Evolutionary conservation across 441 rosid genomes (phyloP).

Genomic region (Rhodomyrtus psidioides): DNA sequence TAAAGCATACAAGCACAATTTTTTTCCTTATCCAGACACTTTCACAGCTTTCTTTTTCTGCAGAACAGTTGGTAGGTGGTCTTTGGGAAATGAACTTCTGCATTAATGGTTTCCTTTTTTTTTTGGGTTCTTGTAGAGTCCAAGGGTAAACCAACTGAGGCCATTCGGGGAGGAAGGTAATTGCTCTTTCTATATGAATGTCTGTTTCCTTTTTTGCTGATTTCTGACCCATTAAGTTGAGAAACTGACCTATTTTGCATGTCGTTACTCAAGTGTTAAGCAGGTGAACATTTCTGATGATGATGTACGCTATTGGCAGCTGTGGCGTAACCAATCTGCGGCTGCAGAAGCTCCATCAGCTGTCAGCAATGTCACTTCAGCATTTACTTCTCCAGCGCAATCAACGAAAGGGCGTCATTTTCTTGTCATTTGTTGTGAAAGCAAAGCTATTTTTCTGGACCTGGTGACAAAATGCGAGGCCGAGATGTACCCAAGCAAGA

Average conservation of each 20-base stretch:
- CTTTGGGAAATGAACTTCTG: neutral
- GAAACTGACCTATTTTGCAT: neutral
- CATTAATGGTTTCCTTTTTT: neutral
- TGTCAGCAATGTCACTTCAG: constrained; percentile 69
- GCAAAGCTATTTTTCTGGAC: constrained; percentile 92
- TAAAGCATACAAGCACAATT: neutral
- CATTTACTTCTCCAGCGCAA: constrained; percentile 77
- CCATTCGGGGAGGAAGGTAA: constrained; percentile 96
- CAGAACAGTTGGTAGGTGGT: neutral
- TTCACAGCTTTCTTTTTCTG: neutral
- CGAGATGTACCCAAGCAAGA: constrained; percentile 97
- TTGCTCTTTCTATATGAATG: neutral
- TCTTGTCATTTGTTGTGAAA: constrained; percentile 93
- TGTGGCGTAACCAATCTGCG: constrained; percentile 82
- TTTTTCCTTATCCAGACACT: neutral
- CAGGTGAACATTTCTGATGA: constrained; percentile 95
- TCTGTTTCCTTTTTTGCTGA: neutral
- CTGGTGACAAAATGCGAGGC: constrained; percentile 97
- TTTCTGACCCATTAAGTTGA: neutral
- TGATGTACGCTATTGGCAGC: constrained; percentile 94
- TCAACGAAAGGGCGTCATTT: constrained; percentile 96
- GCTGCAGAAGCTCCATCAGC: constrained; percentile 96
- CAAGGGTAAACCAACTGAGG: constrained; percentile 86
- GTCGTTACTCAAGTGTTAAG: constrained; percentile 58
- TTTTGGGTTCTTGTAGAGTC: constrained; percentile 29